Base-by-base conservation (phyloP, 305 asterid species). In the Lippia alba region DNA sequence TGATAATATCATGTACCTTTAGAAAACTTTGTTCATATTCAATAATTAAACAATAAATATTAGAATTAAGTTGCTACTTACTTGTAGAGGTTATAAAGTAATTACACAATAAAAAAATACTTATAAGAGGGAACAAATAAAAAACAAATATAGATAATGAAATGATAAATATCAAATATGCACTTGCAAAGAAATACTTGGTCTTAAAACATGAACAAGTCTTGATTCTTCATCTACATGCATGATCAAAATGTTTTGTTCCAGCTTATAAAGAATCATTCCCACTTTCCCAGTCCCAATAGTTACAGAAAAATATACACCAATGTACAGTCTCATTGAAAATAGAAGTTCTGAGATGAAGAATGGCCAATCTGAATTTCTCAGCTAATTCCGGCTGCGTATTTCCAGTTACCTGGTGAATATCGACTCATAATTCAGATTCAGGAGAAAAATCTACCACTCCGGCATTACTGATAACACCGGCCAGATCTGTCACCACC, bases 371-470 rank as follows among this genome's bases (percentile, higher is more conserved):
- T 44, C 49, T 44, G 49, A 44, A 6, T 44, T 44, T 3, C 10
- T 44, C 14, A 6, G 10, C 8, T 46, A 16, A 16, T 7, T 44
- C 20, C 57, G 33, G 46, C 56, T 24, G 54, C 41, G 69, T 70
- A 34, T 50, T 57, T 39, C 45, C 48, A 12, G 18, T 55, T 51
- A 34, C 36, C 67, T n/a, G 18, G 53, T 46, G 17, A 20, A 33
- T 1, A 7, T 51, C 8, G 10, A 14, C 16, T 78, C 77, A 71
- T 72, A 59, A 46, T 55, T 81, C 85, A 48, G 75, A 79, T 57
- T 84, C 89, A 39, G 86, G 88, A 59, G 87, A 87, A 64, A 82
- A 77, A 67, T 79, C 85, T 67, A 78, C 78, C 7, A 80, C 81
- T 0, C 80, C 74, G 4, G 57, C 72, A 20, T 78, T 76, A 53